Evolutionary conservation across 2,329 filamentous ascomycete genomes (phyloP), one percentile per base, ranked within the genome.

Genomic region (Talaromyces sp.): DNA sequence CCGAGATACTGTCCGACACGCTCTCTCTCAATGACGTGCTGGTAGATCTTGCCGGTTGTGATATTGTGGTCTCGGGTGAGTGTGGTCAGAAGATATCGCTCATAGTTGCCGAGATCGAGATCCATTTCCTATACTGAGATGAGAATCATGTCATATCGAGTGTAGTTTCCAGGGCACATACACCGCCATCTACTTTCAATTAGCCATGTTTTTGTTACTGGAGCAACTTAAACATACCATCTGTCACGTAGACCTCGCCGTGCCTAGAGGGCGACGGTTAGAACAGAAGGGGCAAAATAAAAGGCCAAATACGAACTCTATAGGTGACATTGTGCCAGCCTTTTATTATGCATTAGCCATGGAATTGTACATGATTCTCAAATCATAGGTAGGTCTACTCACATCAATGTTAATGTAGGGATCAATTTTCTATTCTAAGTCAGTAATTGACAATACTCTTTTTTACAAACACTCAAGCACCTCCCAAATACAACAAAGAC

Each of bases 31-130:
- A 97, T 93, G 62, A 97, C 93, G 72, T 90, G 87, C 74, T 92
- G 85, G 80, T 97, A 98, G 71, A 98, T 92, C 82, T 98, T 97
- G 75, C 95, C 95, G 6, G 94, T 97, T 3, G 95, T 99, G 79
- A 99, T 96, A 79, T 98, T 98, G 82, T 94, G 92, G 71, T 97
- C 93, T 67, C 89, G 84, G 9, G 88, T 92, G 67, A 98, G 84
- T 63, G 89, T 91, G 69, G 94, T 89, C 73, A 89, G 89, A 63
- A 97, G 88, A 75, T 96, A 96, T 50, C 89, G 52, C 76, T 91
- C 89, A 79, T 91, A 91, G 77, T 91, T 91, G 69, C 89, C 89
- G 39, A 92, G 82, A 75, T 92, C 89, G 65, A 92, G 84, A 73
- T 91, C 89, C 68, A 88, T 86, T 77, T 92, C 90, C 70, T 90